Evolutionary conservation across 2,329 filamentous ascomycete species (phyloP).

Genomic region (Bimuria novae-zelandiae): DNA sequence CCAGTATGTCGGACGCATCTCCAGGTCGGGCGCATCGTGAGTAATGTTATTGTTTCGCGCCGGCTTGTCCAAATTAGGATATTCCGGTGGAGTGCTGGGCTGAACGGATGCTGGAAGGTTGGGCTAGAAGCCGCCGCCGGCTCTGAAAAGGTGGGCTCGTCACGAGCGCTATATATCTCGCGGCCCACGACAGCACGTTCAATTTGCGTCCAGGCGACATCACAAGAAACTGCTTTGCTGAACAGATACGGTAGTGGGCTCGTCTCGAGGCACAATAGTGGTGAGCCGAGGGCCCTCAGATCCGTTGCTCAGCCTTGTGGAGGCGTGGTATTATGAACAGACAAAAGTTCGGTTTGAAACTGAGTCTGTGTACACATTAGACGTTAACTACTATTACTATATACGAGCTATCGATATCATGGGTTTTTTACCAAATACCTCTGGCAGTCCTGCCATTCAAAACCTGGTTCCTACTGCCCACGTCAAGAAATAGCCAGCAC

Average conservation of each 20-base stretch:
- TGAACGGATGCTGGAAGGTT: conserved; percentile 14
- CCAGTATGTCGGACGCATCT: neutral
- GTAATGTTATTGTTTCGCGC: conserved; percentile 14
- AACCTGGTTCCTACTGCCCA: neutral
- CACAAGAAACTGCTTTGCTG: neutral
- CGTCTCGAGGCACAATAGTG: conserved; percentile 3
- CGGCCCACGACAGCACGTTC: neutral
- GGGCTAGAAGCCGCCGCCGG: too few species aligned
- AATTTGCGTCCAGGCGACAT: neutral
- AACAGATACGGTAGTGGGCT: neutral
- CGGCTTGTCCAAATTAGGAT: conserved; percentile 26
- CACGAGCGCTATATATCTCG: conserved; percentile 7
- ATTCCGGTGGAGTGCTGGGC: conserved; percentile 15
- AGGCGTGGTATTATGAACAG: neutral
- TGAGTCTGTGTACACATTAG: neutral
- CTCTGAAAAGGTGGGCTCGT: conserved; percentile 15
- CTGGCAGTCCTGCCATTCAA: conserved; percentile 1
- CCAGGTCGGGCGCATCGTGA: conserved; percentile 4
- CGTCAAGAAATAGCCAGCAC: conserved; percentile 9
- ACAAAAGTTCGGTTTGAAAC: neutral
- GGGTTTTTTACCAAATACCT: conserved; percentile 6
- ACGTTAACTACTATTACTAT: conserved; percentile 14
- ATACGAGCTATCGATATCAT: conserved; percentile 20
- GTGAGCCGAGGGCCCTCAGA: neutral
- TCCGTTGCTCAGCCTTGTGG: neutral